Conservation (phyloP, 768 basidiomycete genomes). For the Kockovaella imperatae region DNA sequence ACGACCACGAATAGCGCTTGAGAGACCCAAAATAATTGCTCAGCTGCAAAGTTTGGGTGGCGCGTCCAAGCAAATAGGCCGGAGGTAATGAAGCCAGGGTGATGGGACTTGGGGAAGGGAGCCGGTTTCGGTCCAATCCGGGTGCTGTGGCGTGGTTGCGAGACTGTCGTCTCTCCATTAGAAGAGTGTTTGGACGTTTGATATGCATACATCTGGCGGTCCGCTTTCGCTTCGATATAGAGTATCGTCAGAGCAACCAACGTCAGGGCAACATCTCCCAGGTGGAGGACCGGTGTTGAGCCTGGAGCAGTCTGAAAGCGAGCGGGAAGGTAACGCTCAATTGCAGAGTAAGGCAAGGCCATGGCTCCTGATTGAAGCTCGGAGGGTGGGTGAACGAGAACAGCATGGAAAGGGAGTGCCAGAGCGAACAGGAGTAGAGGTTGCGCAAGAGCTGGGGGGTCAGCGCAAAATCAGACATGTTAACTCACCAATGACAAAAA, state of each 20-base stretch:
- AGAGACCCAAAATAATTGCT: constrained; percentile 63
- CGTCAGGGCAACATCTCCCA: constrained; percentile 60
- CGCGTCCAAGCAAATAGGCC: constrained; percentile 81
- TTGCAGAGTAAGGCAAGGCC: constrained; percentile 9
- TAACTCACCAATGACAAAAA: constrained; percentile 61
- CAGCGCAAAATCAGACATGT: background rate
- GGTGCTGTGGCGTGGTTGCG: constrained; percentile 53
- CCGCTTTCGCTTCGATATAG: constrained; percentile 68
- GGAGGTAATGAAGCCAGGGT: constrained; percentile 73
- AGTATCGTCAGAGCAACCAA: constrained; percentile 56
- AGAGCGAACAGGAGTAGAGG: constrained; percentile 71
- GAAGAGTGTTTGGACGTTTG: constrained; percentile 59
- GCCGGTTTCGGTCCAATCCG: constrained; percentile 45
- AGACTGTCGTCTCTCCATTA: constrained; percentile 51
- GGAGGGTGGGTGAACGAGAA: constrained; percentile 39
- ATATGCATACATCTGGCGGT: constrained; percentile 84
- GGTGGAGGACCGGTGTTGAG: constrained; percentile 52
- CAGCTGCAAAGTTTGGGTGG: constrained; percentile 89
- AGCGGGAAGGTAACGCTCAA: constrained; percentile 14
- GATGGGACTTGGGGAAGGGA: constrained; percentile 23
- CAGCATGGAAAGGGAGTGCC: constrained; percentile 39
- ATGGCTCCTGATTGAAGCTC: constrained; percentile 23
- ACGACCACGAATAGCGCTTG: constrained; percentile 39
- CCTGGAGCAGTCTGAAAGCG: constrained; percentile 38
- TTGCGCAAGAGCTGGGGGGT: constrained; percentile 57